Percentiles rank a stretch among this genome's conserved stretches.
Evolutionary conservation across 257 asterid genomes (phyloP).

Genomic region (Salvia miltiorrhiza): DNA sequence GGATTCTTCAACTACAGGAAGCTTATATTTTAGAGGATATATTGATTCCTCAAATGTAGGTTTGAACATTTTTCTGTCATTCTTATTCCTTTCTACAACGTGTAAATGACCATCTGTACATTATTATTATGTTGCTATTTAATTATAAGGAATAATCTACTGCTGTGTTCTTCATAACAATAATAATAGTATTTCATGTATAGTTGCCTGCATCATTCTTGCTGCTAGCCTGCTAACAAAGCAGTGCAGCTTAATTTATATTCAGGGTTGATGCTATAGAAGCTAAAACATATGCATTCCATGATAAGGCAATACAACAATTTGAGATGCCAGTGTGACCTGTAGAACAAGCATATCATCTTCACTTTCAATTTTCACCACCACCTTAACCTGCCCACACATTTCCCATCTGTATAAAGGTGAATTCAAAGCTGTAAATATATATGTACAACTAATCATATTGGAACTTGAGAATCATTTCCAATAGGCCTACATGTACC

Average conservation of each 20-base stretch:
- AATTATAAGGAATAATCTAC: neutral
- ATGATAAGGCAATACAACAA: neutral
- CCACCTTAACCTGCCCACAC: conserved; percentile 99
- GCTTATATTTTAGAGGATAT: neutral
- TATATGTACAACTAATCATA: neutral
- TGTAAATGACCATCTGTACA: neutral
- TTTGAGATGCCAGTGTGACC: no score
- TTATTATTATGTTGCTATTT: neutral
- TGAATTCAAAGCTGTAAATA: neutral
- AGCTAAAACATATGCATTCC: conserved; percentile 6
- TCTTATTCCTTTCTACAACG: neutral
- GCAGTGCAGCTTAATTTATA: neutral
- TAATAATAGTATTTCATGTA: neutral
- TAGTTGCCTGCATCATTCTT: neutral
- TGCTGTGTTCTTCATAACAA: neutral
- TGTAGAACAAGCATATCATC: conserved; percentile 83
- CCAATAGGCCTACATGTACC: conserved; percentile 39
- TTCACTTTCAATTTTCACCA: conserved; percentile 84
- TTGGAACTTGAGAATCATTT: conserved; percentile 9
- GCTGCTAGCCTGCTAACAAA: neutral
- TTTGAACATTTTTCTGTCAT: neutral
- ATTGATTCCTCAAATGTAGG: neutral
- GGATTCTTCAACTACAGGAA: neutral
- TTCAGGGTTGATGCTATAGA: neutral
- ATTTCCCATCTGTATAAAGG: conserved; percentile 85